These are phyloP conservation scores for Colletotrichum lindemuthianum DNA, from an alignment of 2,329 filamentous ascomycete genomes.

Conservation along the genomic window DNA sequence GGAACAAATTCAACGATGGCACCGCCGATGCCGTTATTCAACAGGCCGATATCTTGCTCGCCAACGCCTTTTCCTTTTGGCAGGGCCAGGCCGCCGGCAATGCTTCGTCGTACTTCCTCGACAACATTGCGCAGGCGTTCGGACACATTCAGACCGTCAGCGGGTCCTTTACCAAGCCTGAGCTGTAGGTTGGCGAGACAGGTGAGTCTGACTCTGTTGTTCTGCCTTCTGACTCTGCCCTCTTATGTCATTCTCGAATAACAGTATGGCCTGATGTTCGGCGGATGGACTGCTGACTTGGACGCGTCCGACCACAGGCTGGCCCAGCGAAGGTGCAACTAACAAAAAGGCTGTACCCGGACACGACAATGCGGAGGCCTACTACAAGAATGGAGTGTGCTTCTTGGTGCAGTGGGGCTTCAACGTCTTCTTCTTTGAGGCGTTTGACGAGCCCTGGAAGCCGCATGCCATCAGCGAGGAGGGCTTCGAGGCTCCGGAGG, in stretches of 20 bases:
- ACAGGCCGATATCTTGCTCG: slow-evolving; percentile 67
- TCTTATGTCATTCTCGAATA: background rate
- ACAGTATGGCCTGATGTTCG: background rate
- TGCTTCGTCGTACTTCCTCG: slow-evolving; percentile 68
- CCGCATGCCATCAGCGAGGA: slow-evolving; percentile 70
- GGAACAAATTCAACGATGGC: slow-evolving; percentile 77
- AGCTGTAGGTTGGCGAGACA: slow-evolving; percentile 77
- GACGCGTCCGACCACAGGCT: slow-evolving; percentile 45
- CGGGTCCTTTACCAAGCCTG: slow-evolving; percentile 60
- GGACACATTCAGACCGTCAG: slow-evolving; percentile 69
- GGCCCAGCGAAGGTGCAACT: slow-evolving; percentile 71
- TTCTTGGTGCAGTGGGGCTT: slow-evolving; percentile 71
- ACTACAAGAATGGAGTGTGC: slow-evolving; percentile 72
- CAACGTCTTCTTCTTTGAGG: slow-evolving; percentile 79
- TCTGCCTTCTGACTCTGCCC: background rate
- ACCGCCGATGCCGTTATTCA: slow-evolving; percentile 72
- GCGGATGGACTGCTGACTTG: slow-evolving; percentile 9
- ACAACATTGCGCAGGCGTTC: slow-evolving; percentile 73
- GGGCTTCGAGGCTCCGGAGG: slow-evolving; percentile 70
- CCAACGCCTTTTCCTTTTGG: slow-evolving; percentile 80
- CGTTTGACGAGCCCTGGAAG: slow-evolving; percentile 79
- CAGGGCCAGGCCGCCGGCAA: slow-evolving; percentile 69
- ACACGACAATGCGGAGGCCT: slow-evolving; percentile 66
- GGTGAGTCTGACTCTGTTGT: slow-evolving; percentile 28
- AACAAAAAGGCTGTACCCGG: slow-evolving; percentile 71